These are phyloP conservation scores for Hymenoscyphus repandus DNA, from an alignment of 2,329 filamentous ascomycete genomes.

Conservation along the genomic window DNA sequence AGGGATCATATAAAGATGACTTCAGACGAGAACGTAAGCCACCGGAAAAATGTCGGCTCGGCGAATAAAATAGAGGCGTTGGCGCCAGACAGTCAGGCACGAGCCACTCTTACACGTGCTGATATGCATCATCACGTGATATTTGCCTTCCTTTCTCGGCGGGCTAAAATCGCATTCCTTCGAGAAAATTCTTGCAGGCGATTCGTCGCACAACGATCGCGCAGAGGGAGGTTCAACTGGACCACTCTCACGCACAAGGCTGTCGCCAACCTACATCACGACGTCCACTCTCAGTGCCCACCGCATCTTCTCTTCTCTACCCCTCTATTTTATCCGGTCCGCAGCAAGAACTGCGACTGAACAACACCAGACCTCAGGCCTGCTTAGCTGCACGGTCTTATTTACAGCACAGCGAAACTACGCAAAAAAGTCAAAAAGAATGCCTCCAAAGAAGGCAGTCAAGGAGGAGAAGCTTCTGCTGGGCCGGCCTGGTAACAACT, in stretches of 20 bases:
- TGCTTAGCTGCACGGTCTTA: slow-evolving; percentile 35
- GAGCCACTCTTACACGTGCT: neutral
- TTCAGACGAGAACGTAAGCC: too few relatives aligned
- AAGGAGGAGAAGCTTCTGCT: slow-evolving; percentile 95
- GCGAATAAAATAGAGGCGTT: neutral
- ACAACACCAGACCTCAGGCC: slow-evolving; percentile 20
- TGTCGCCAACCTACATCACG: slow-evolving; percentile 25
- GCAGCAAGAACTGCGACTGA: slow-evolving; percentile 44
- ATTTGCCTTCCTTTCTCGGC: too few relatives aligned
- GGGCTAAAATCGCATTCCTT: neutral
- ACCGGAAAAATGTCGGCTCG: too few relatives aligned
- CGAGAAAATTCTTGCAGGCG: neutral
- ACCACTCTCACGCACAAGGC: slow-evolving; percentile 22
- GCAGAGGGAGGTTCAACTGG: slow-evolving; percentile 16
- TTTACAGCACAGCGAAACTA: slow-evolving; percentile 49
- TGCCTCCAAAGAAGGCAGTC: slow-evolving; percentile 91
- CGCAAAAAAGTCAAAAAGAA: slow-evolving; percentile 58
- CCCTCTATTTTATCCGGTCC: slow-evolving; percentile 45
- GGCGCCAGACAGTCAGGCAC: neutral
- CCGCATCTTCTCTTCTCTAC: slow-evolving; percentile 43
- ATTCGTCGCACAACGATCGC: slow-evolving; percentile 21
- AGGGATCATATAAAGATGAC: neutral
- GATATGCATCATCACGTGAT: neutral
- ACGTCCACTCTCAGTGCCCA: slow-evolving; percentile 28
- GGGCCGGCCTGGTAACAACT: slow-evolving; percentile 91